Conservation (phyloP, 345 rosid genomes). For the Salix purpurea region DNA sequence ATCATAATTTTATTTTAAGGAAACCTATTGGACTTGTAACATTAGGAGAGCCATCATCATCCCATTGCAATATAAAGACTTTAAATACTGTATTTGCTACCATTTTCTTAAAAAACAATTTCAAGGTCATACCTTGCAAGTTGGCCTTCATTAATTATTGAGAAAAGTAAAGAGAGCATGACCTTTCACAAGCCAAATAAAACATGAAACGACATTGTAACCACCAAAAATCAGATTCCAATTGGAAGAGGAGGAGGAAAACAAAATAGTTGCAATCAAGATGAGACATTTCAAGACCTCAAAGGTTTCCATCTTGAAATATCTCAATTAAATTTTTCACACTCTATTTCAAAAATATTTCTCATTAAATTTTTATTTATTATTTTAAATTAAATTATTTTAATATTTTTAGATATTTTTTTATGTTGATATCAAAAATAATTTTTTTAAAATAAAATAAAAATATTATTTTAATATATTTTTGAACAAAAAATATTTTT, state of each 20-base stretch:
- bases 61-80: no score
- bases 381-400: no score
- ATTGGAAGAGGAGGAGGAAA: background rate
- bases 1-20: no score
- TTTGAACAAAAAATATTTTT: no score
- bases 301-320: background rate
- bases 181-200: background rate
- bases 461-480: no score
- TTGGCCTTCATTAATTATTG: background rate
- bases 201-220: constrained; percentile 1
- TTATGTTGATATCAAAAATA: no score
- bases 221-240: constrained; percentile 12
- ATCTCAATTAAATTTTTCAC: background rate
- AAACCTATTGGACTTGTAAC: no score
- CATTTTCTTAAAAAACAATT: background rate
- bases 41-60: no score
- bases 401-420: no score
- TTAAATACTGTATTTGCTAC: background rate
- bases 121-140: background rate
- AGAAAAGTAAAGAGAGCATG: background rate
- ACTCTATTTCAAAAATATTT: no score
- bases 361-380: no score
- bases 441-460: no score
- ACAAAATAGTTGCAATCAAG: background rate
- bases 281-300: background rate